phyloP scores from a whole-genome alignment of 2,329 filamentous ascomycete species.

The Paecilomyces sp. region DNA sequence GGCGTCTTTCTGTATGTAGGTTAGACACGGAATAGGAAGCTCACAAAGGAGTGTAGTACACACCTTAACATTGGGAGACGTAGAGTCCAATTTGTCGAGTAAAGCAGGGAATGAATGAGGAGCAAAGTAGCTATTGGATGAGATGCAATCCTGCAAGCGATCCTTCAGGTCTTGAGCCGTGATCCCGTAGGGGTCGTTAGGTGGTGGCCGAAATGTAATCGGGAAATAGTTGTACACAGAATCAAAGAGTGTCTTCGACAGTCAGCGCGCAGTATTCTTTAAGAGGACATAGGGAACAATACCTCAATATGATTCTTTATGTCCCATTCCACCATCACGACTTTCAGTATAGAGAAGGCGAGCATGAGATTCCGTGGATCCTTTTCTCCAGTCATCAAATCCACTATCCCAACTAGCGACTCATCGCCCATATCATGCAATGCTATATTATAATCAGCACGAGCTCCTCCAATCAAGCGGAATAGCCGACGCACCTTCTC shows the following conservation, averaged over 20 bases:
- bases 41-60: constrained; percentile 2
- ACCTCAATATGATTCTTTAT: constrained; percentile 54
- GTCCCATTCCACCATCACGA: constrained; percentile 62
- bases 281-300: constrained; percentile 5
- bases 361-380: constrained; percentile 65
- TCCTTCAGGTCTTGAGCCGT: constrained; percentile 62
- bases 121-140: constrained; percentile 56
- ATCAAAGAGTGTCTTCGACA: constrained; percentile 50
- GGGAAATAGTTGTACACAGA: constrained; percentile 67
- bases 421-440: constrained; percentile 51
- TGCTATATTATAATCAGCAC: constrained; percentile 26
- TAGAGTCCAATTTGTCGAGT: constrained; percentile 63
- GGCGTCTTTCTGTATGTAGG: constrained; percentile 48
- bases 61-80: constrained; percentile 60
- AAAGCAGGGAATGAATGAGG: constrained; percentile 60
- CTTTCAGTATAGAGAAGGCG: constrained; percentile 60
- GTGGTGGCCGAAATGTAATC: constrained; percentile 63
- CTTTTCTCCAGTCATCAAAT: constrained; percentile 62
- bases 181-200: constrained; percentile 63
- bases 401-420: constrained; percentile 55
- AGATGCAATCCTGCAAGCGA: constrained; percentile 56
- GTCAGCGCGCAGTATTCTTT: constrained; percentile 10
- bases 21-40: constrained; percentile 10
- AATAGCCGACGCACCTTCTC: constrained; percentile 37
- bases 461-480: neutral